These are phyloP conservation scores for Chlorella sp. DNA, from an alignment of 139 green algal species.

Conservation along the genomic window DNA sequence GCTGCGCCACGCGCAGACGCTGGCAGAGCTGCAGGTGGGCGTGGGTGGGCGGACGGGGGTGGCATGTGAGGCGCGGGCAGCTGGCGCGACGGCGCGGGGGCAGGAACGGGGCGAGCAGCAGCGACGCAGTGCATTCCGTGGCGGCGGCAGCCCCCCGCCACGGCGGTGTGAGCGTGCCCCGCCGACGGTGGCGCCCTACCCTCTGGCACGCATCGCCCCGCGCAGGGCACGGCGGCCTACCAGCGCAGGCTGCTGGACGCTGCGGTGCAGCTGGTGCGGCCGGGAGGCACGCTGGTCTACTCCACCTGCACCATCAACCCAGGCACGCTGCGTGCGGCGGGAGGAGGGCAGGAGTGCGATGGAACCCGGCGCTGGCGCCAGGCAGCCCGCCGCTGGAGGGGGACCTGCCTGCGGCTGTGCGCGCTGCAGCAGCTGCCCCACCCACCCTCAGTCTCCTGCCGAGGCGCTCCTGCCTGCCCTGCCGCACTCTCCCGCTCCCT, in stretches of 20 bases:
- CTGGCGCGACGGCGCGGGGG: too few relatives aligned
- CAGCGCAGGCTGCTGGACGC: conserved; percentile 74
- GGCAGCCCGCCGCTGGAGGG: too few relatives aligned
- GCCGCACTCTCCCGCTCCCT: background rate
- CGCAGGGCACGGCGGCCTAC: conserved; percentile 60
- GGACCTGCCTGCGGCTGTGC: too few relatives aligned
- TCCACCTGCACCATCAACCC: conserved; percentile 91
- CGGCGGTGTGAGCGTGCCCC: too few relatives aligned
- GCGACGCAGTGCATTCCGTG: too few relatives aligned
- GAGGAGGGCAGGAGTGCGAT: background rate
- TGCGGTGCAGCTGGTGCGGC: conserved; percentile 76
- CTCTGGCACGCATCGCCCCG: too few relatives aligned
- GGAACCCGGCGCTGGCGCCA: background rate
- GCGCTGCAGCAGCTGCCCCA: too few relatives aligned
- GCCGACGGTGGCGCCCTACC: too few relatives aligned
- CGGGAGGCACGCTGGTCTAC: conserved; percentile 85
- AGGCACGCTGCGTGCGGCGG: conserved; percentile 25
- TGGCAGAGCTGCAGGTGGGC: conserved; percentile 56
- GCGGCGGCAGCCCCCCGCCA: too few relatives aligned
- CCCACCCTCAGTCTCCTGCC: background rate
- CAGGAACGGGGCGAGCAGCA: too few relatives aligned
- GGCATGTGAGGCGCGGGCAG: too few relatives aligned
- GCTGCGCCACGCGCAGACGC: conserved; percentile 37
- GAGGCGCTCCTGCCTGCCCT: background rate
- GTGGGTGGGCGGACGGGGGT: too few relatives aligned